Evolutionary conservation across 495 filamentous ascomycete genomes (phyloP).

Genomic region (Penicillium turbatum): DNA sequence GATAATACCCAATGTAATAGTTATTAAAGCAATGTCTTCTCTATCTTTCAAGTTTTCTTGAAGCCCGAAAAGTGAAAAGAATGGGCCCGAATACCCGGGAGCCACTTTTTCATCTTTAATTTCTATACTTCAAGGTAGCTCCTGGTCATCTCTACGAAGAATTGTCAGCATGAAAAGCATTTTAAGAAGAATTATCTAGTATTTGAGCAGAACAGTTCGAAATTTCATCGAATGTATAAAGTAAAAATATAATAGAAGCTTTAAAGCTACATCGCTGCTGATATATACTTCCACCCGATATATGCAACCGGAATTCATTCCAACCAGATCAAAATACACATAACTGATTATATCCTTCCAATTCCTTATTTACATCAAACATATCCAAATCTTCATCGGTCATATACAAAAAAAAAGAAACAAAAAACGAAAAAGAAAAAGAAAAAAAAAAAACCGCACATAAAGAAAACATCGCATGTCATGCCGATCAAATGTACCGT

Average conservation of each 20-base stretch:
- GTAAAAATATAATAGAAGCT: background rate
- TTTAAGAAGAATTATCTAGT: too few species aligned
- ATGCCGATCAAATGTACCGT: background rate
- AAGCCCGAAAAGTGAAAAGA: too few species aligned
- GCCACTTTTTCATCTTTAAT: too few species aligned
- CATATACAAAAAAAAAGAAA: background rate
- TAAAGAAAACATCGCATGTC: constrained; percentile 10
- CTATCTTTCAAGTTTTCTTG: too few species aligned
- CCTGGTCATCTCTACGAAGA: too few species aligned
- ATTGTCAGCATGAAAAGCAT: too few species aligned
- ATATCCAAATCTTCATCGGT: background rate
- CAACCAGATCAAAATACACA: background rate
- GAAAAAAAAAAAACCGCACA: background rate
- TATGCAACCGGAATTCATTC: background rate
- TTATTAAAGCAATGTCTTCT: too few species aligned
- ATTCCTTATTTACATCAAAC: background rate
- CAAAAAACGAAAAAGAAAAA: background rate
- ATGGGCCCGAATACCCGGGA: too few species aligned
- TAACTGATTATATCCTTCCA: background rate
- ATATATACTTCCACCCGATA: background rate
- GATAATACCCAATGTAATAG: too few species aligned
- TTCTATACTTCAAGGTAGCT: too few species aligned
- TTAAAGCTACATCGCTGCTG: background rate
- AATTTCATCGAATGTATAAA: too few species aligned
- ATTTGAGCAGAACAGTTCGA: too few species aligned